Evolutionary conservation across 352 stramenopile species (phyloP).

Genomic region (Pythium angustatum): DNA sequence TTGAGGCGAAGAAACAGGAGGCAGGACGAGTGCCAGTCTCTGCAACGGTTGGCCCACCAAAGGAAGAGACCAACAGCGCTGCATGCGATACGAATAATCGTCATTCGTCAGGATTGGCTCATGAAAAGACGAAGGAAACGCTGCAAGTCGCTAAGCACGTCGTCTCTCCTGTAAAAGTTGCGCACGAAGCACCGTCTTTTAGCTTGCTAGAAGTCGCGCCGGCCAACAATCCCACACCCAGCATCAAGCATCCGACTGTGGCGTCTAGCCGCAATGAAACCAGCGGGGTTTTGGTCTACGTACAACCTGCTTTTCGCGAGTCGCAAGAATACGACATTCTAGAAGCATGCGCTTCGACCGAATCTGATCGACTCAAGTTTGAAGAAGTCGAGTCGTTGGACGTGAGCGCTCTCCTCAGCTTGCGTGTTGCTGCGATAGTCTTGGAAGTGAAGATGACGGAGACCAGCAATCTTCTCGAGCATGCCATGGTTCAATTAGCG

Average conservation of each 20-base stretch:
- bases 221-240: neutral
- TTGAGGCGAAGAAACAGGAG: slow-evolving; percentile 46
- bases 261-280: neutral
- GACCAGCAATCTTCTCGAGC: slow-evolving; percentile 1
- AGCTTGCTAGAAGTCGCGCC: neutral
- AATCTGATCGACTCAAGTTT: slow-evolving; percentile 14
- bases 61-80: neutral
- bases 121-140: neutral
- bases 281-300: neutral
- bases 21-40: neutral
- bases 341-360: neutral
- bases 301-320: slow-evolving; percentile 6
- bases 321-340: slow-evolving; percentile 10
- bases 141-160: neutral
- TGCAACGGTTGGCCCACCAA: neutral
- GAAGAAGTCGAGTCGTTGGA: slow-evolving; percentile 48
- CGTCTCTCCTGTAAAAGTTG: neutral
- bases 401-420: slow-evolving; percentile 33
- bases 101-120: neutral
- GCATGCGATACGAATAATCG: neutral
- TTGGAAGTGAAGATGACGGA: neutral
- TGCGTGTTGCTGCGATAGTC: slow-evolving; percentile 19
- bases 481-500: slow-evolving; percentile 28
- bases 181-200: neutral
- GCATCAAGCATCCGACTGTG: neutral